Evolutionary conservation across 2,329 filamentous ascomycete genomes (phyloP), one percentile per base, ranked within the genome.

Genomic region (Phialemoniopsis sp.): DNA sequence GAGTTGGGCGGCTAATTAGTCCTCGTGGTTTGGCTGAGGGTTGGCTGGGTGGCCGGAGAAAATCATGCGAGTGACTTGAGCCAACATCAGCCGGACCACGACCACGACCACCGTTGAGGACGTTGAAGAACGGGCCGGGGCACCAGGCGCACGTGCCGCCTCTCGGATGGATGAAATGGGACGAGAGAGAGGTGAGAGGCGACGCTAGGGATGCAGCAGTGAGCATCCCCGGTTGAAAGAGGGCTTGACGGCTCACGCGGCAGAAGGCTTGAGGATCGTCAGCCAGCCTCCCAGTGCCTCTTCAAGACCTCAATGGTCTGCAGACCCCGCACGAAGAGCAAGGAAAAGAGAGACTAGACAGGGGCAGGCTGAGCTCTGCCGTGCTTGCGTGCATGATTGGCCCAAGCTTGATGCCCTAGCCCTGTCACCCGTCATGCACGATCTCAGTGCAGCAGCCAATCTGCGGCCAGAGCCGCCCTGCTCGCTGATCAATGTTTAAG

Each of bases 351-450:
- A 26, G 21, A 26, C 21, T 26, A 26, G 21, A 26, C 21, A 26
- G 21, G 21, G 16, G 43, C 42, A 40, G 34, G 34, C 13, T 29
- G 26, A 28, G 29, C 13, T 18, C 15, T 29, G 13, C 34, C 34
- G 21, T 26, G n/a, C 33, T 28, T 29, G 8, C 21, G 34, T 28
- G 21, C 45, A 40, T 48, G 36, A 56, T 55, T 56, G 53, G 52
- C 39, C 50, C 46, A 47, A 51, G 51, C 51, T 48, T 17, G 30
- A 13, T 32, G 8, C 13, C 9, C 36, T 13, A 29, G 19, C 36
- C 36, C 36, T 32, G 29, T 17, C 36, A 15, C 32, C 17, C 7
- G 16, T n/a, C 21, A 30, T 37, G 34, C 29, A 36, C 29, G 39
- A 32, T 32, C 34, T 31, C 29, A 14, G 18, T n/a, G 13, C 13